Evolutionary conservation across 176 grass and related monocot genomes (phyloP).

Genomic region (Carex pumila): DNA sequence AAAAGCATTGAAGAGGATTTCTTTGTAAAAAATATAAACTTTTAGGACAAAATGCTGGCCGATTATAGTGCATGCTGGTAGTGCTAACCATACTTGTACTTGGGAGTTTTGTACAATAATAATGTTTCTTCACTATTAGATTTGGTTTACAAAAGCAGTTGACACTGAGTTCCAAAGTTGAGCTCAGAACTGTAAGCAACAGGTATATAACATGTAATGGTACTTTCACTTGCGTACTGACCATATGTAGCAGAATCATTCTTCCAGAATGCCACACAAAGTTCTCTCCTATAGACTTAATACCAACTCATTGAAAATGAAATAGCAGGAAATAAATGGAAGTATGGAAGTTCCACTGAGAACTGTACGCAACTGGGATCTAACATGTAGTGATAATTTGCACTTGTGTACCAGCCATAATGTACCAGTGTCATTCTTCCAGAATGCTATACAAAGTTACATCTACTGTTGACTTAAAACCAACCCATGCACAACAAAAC

Average conservation of each 20-base stretch:
- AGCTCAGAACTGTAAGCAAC: neutral
- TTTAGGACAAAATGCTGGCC: neutral
- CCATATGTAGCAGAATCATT: constrained; percentile 7
- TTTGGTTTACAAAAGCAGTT: neutral
- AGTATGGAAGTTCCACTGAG: neutral
- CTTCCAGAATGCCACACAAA: neutral
- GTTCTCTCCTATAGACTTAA: neutral
- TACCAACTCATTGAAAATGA: neutral
- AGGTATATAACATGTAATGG: neutral
- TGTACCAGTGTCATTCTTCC: neutral
- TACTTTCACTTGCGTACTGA: neutral
- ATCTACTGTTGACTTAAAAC: neutral
- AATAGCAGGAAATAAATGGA: neutral
- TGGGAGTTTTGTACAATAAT: neutral
- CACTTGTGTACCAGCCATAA: neutral
- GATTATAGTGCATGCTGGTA: neutral
- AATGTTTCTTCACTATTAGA: neutral
- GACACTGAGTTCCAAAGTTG: neutral
- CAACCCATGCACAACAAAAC: neutral
- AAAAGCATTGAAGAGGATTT: neutral
- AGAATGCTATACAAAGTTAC: neutral
- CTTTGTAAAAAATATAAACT: neutral
- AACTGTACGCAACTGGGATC: neutral
- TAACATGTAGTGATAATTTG: neutral
- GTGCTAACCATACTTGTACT: neutral